phyloP scores from a whole-genome alignment of 352 stramenopile genomes.

The Phytophthora europaea region DNA sequence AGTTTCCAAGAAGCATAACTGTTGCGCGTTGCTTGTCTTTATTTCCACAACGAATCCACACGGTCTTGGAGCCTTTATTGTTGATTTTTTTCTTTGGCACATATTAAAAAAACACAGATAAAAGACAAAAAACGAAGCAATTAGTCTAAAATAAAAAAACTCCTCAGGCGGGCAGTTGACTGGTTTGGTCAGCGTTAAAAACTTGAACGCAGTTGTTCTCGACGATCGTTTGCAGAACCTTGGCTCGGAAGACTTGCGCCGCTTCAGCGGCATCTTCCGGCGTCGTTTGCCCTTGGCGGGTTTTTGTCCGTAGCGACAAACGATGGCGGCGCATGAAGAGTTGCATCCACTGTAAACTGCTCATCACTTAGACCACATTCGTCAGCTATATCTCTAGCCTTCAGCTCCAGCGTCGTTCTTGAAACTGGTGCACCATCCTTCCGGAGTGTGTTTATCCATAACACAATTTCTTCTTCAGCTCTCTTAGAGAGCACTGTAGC shows the following conservation, averaged over 20 bases:
- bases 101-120: neutral
- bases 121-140: neutral
- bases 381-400: neutral
- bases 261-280: neutral
- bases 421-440: slow-evolving; percentile 8
- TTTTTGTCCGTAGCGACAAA: neutral
- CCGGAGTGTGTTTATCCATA: slow-evolving; percentile 1
- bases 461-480: slow-evolving; percentile 2
- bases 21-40: slow-evolving; percentile 40
- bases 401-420: neutral
- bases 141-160: neutral
- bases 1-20: slow-evolving; percentile 36
- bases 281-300: neutral
- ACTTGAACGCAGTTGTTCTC: neutral
- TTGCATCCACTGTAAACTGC: neutral
- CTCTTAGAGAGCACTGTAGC: slow-evolving; percentile 4
- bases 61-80: slow-evolving; percentile 15
- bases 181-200: neutral
- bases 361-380: neutral
- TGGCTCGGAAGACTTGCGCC: neutral
- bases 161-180: neutral
- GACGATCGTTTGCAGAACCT: neutral
- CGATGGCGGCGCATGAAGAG: neutral
- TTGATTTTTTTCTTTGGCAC: neutral
- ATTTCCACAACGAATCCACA: slow-evolving; percentile 32